Evolutionary conservation across 345 rosid species (phyloP), one percentile per base, ranked within the genome.

Genomic region (Cochlearia excelsa): DNA sequence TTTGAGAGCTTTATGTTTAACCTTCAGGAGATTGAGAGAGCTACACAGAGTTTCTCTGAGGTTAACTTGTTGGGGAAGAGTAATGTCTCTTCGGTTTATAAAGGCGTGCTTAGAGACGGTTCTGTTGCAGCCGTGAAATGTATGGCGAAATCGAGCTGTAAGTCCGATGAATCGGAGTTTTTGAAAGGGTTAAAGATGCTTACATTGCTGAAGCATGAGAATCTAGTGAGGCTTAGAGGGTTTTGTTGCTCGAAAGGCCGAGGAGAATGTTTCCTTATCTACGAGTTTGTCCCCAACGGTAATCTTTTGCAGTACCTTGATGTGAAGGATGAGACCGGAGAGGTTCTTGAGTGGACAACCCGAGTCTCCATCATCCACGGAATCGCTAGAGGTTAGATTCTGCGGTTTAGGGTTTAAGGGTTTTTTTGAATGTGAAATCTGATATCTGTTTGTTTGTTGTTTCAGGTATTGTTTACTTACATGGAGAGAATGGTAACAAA

Each of bases 171-270:
- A 65, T 75, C 80, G 0, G 95, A 85, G 59, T 82, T 93, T 72
- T 66, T 93, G 59, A 86, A 79, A 65, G 99, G 99, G 39, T 70
- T 93, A 74, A 87, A 84, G 75, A 65, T 82, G 9, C 57, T 93
- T 68, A 81, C 85, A 9, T 74, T 82, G 26, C 61, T 93, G 75
- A 89, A 82, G 62, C 96, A 93, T 66, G 95, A 87, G 65, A 85
- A 79, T 58, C 59, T 93, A 39, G 90, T 81, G 72, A 81, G 83
- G 67, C 9, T 93, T 65, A 79, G 97, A 79, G 99, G 99, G 0
- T 78, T 93, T 64, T 90, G 99, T 67, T 93, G 99, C 81, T 89
- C 99, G 0, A 82, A 78, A 65, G 97, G 99, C 9, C 79, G 99
- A 7, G 96, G 97, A 3, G 99, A 89, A 70, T 93, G 96, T 50